Evolutionary conservation across 345 rosid genomes (phyloP).

Genomic region (Atalantia buxifolia): DNA sequence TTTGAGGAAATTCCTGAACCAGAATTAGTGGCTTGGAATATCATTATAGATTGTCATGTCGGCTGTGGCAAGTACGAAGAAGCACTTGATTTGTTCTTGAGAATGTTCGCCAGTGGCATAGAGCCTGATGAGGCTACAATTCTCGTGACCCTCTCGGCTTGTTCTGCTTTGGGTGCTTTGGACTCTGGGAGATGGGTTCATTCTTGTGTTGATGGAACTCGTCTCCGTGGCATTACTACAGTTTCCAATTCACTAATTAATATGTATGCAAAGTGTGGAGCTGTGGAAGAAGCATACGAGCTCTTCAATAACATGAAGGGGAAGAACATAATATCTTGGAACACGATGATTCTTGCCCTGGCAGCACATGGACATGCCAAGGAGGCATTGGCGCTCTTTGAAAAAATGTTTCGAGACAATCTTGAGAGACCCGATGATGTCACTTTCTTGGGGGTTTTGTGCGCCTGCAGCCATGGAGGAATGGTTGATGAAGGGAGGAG

Average conservation of each 20-base stretch:
- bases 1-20: conserved; percentile 37
- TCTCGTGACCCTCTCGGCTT: conserved; percentile 30
- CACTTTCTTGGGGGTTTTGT: conserved; percentile 43
- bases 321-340: conserved; percentile 36
- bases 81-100: conserved; percentile 28
- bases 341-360: conserved; percentile 40
- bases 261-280: conserved; percentile 54
- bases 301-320: conserved; percentile 21
- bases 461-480: conserved; percentile 45
- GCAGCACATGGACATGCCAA: conserved; percentile 31
- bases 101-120: conserved; percentile 20
- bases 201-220: conserved; percentile 10
- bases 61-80: conserved; percentile 16
- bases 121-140: conserved; percentile 41
- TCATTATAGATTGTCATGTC: conserved; percentile 26
- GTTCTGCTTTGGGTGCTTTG: conserved; percentile 33
- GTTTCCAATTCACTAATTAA: conserved; percentile 36
- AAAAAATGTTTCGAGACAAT: conserved; percentile 19
- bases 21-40: conserved; percentile 37
- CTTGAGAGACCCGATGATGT: conserved; percentile 26
- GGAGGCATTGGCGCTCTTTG: conserved; percentile 31
- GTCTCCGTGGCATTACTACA: background rate
- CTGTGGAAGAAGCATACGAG: conserved; percentile 30
- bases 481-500: conserved; percentile 40
- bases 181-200: conserved; percentile 38